phyloP scores from a whole-genome alignment of 495 filamentous ascomycete genomes.

The Thozetella sp. region DNA sequence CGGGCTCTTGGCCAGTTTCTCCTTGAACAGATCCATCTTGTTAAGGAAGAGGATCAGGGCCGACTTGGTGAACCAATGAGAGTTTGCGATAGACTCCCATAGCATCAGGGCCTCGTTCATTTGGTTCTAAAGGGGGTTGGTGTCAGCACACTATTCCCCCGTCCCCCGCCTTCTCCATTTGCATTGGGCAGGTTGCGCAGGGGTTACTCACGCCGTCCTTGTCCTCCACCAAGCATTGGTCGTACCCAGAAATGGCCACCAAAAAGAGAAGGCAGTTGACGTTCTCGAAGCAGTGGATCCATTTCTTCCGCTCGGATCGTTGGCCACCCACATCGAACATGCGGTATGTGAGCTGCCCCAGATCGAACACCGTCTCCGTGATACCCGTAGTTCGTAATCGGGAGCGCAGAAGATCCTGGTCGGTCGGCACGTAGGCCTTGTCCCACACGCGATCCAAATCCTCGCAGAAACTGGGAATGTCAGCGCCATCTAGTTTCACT shows the following conservation, averaged over 20 bases:
- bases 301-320: conserved; percentile 97
- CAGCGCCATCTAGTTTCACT: too few species aligned
- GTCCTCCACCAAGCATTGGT: conserved; percentile 96
- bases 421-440: conserved; percentile 88
- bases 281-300: conserved; percentile 99
- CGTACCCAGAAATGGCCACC: conserved; percentile 94
- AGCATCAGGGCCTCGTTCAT: conserved; percentile 99
- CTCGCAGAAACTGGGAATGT: conserved; percentile 80
- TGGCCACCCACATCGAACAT: conserved; percentile 99
- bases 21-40: conserved; percentile 98
- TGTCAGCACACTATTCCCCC: conserved; percentile 15
- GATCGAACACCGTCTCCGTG: conserved; percentile 94
- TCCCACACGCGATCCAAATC: conserved; percentile 88
- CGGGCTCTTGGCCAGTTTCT: conserved; percentile 78
- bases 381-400: conserved; percentile 94
- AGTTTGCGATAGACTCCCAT: conserved; percentile 96
- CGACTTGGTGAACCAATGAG: conserved; percentile 95
- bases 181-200: not conserved
- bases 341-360: conserved; percentile 91
- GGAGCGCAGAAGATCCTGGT: conserved; percentile 94
- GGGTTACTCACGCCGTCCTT: conserved; percentile 81
- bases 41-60: conserved; percentile 98
- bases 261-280: conserved; percentile 93
- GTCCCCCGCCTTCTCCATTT: too few species aligned
- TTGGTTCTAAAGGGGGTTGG: conserved; percentile 76